A percentile compares a stretch with the other conserved stretches of the same genome.
phyloP scores from a whole-genome alignment of 2,329 filamentous ascomycete species.

The Sporothrix dimorphospora region DNA sequence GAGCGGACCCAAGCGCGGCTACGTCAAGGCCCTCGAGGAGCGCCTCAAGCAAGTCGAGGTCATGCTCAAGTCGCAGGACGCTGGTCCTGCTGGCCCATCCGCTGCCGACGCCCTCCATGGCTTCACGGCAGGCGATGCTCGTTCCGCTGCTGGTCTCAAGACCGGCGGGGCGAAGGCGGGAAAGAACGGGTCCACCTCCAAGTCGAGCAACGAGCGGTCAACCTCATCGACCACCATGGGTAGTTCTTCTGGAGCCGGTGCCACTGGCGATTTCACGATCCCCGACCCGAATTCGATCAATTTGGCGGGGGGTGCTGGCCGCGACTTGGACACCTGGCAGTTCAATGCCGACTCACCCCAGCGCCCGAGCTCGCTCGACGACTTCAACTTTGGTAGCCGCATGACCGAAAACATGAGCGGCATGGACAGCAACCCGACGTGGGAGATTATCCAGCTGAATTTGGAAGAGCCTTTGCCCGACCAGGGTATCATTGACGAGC shows the following conservation, averaged over 20 bases:
- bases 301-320: constrained; percentile 46
- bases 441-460: constrained; percentile 72
- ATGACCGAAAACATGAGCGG: constrained; percentile 54
- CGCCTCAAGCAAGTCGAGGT: constrained; percentile 93
- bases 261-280: constrained; percentile 47
- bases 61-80: constrained; percentile 78
- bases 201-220: constrained; percentile 5
- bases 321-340: constrained; percentile 59
- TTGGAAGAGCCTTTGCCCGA: constrained; percentile 62
- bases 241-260: constrained; percentile 28
- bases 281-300: constrained; percentile 50
- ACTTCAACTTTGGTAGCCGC: constrained; percentile 59
- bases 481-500: constrained; percentile 73
- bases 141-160: constrained; percentile 48
- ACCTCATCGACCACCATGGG: constrained; percentile 11
- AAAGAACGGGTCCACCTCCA: neutral
- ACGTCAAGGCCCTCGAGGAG: constrained; percentile 92
- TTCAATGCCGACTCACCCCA: constrained; percentile 58
- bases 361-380: constrained; percentile 53
- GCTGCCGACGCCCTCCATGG: constrained; percentile 47
- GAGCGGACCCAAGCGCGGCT: constrained; percentile 91
- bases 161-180: constrained; percentile 28
- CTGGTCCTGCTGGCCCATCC: constrained; percentile 27
- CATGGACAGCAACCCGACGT: constrained; percentile 66
- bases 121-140: constrained; percentile 48